Percentiles rank a stretch among this genome's conserved stretches.
These are phyloP conservation scores for Trypanosoma grayi DNA, from an alignment of 208 protist genomes.

Conservation along the genomic window DNA sequence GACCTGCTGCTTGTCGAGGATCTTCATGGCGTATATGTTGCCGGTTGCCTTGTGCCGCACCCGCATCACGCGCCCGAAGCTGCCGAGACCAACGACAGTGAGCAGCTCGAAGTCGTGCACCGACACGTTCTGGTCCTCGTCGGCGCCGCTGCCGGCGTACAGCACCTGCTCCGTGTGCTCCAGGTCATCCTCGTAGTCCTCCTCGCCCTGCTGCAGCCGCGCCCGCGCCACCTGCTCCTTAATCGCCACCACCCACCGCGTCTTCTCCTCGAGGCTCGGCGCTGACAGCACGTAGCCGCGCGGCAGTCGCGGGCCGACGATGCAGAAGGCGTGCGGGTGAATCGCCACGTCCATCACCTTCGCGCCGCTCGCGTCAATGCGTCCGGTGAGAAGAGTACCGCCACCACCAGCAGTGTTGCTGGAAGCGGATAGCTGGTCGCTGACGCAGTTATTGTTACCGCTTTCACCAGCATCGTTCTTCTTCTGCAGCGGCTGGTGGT, in stretches of 20 bases:
- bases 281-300: slow-evolving; percentile 27
- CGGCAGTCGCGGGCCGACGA: slow-evolving; percentile 26
- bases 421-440: neutral
- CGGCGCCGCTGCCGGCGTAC: slow-evolving; percentile 4
- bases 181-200: slow-evolving; percentile 21
- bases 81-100: slow-evolving; percentile 85
- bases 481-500: neutral
- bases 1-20: slow-evolving; percentile 78
- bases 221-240: slow-evolving; percentile 4
- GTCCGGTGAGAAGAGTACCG: neutral
- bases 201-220: neutral
- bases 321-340: slow-evolving; percentile 31
- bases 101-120: slow-evolving; percentile 89
- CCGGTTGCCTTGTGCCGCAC: slow-evolving; percentile 59
- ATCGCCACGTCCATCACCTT: slow-evolving; percentile 35
- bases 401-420: too few relatives aligned
- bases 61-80: slow-evolving; percentile 93
- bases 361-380: slow-evolving; percentile 24
- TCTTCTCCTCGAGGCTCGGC: slow-evolving; percentile 9
- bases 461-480: slow-evolving; percentile 20
- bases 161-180: slow-evolving; percentile 17
- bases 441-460: slow-evolving; percentile 1
- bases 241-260: slow-evolving; percentile 27
- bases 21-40: slow-evolving; percentile 90
- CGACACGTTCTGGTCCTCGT: slow-evolving; percentile 22